Evolutionary conservation across 768 basidiomycete species (phyloP).

Genomic region (Calvatia gigantea): DNA sequence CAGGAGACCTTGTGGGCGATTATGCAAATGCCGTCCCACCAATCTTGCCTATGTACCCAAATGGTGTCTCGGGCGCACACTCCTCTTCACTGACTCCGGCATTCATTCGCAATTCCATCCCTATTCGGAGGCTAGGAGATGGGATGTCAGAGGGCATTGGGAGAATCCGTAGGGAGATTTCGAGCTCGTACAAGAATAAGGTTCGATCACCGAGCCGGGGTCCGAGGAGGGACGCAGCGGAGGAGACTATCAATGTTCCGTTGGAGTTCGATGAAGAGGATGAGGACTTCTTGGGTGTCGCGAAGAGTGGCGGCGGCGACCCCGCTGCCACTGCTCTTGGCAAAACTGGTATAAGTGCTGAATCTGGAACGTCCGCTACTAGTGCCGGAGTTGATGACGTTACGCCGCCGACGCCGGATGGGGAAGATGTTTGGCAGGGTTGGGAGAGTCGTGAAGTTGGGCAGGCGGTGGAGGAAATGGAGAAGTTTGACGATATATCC

Average conservation of each 20-base stretch:
- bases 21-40: slow-evolving; percentile 30
- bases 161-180: slow-evolving; percentile 53
- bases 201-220: slow-evolving; percentile 42
- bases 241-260: slow-evolving; percentile 32
- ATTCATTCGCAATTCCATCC: slow-evolving; percentile 39
- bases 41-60: slow-evolving; percentile 79
- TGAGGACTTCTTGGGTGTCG: slow-evolving; percentile 45
- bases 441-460: slow-evolving; percentile 42
- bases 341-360: slow-evolving; percentile 25
- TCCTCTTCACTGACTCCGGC: neutral
- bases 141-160: slow-evolving; percentile 61
- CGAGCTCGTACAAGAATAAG: slow-evolving; percentile 21
- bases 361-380: slow-evolving; percentile 29
- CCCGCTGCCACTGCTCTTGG: slow-evolving; percentile 14
- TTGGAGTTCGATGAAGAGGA: slow-evolving; percentile 69
- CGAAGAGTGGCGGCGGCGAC: slow-evolving; percentile 17
- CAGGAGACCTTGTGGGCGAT: slow-evolving; percentile 53
- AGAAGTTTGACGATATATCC: slow-evolving; percentile 47
- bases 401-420: slow-evolving; percentile 5
- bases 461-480: slow-evolving; percentile 47
- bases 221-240: slow-evolving; percentile 21
- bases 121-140: slow-evolving; percentile 51
- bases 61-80: slow-evolving; percentile 45
- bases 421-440: slow-evolving; percentile 34
- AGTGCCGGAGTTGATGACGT: slow-evolving; percentile 29